These are phyloP conservation scores for Furcasterigmium sp. DNA, from an alignment of 2,329 filamentous ascomycete genomes.

Conservation along the genomic window DNA sequence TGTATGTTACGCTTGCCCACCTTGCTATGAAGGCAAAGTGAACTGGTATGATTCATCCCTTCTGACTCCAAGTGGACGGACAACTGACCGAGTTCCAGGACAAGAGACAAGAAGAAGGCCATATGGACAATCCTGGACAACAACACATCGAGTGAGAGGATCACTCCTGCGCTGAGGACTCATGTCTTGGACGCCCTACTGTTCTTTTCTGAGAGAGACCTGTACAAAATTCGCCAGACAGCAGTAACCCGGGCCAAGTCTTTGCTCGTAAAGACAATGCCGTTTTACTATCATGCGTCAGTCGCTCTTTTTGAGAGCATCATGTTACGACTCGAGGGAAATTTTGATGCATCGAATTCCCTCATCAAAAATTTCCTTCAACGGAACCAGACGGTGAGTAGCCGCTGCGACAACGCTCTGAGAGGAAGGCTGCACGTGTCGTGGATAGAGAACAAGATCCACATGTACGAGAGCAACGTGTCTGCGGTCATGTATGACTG, in stretches of 20 bases:
- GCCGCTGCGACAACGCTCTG: constrained; percentile 19
- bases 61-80: background rate
- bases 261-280: constrained; percentile 17
- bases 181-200: constrained; percentile 19
- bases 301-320: constrained; percentile 24
- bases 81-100: constrained; percentile 10
- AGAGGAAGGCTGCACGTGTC: constrained; percentile 23
- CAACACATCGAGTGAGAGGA: constrained; percentile 2
- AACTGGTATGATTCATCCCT: constrained; percentile 15
- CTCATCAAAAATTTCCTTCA: constrained; percentile 16
- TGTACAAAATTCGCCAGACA: constrained; percentile 12
- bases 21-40: constrained; percentile 21
- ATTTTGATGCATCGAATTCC: constrained; percentile 15
- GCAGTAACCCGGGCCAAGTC: constrained; percentile 17
- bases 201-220: constrained; percentile 24
- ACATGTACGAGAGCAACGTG: constrained; percentile 20
- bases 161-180: constrained; percentile 7
- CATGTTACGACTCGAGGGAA: constrained; percentile 17
- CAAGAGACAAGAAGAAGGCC: constrained; percentile 14
- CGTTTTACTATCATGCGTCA: constrained; percentile 23
- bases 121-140: constrained; percentile 20
- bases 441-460: constrained; percentile 24
- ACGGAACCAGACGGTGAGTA: constrained; percentile 4
- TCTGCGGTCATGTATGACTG: constrained; percentile 21
- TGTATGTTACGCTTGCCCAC: constrained; percentile 20